Evolutionary conservation across 2,329 filamentous ascomycete species (phyloP).

Genomic region (Trichoderma sp.): DNA sequence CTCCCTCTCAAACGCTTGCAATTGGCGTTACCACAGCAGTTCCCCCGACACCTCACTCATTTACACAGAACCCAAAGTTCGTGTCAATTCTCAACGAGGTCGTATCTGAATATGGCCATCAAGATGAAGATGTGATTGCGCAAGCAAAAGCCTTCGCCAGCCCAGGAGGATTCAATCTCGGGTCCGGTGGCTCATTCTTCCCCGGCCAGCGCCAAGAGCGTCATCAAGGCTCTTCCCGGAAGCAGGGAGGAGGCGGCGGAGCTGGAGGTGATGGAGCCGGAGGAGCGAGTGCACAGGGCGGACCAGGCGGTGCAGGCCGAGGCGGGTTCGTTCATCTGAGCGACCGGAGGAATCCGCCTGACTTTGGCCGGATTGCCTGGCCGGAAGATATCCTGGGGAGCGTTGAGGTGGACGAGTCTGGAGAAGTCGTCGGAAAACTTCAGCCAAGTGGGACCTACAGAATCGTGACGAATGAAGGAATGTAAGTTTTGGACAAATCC

Average conservation of each 20-base stretch:
- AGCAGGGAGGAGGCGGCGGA: conserved; percentile 40
- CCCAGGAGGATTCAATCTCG: conserved; percentile 52
- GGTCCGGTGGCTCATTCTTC: conserved; percentile 51
- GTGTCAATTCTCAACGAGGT: conserved; percentile 57
- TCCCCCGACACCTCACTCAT: conserved; percentile 60
- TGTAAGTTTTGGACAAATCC: conserved; percentile 49
- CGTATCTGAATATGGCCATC: conserved; percentile 50
- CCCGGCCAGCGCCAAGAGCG: conserved; percentile 41
- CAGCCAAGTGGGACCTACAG: conserved; percentile 62
- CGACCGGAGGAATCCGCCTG: conserved; percentile 61
- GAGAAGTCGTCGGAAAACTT: conserved; percentile 56
- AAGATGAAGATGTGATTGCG: conserved; percentile 53
- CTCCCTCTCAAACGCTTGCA: conserved; percentile 52
- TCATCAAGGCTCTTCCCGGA: conserved; percentile 32
- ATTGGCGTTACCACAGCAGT: conserved; percentile 58
- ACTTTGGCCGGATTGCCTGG: conserved; percentile 66
- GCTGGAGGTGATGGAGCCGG: conserved; percentile 48
- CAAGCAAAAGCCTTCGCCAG: conserved; percentile 61
- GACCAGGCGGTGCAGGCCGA: conserved; percentile 56
- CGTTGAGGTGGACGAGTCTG: conserved; percentile 58
- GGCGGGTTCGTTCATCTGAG: conserved; percentile 65
- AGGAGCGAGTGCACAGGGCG: conserved; percentile 59
- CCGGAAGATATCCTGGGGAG: conserved; percentile 69
- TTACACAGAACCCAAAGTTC: conserved; percentile 59
- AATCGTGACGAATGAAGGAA: conserved; percentile 62